Conservation (phyloP, 78 protist genomes). For the Cyanophora paradoxa region DNA sequence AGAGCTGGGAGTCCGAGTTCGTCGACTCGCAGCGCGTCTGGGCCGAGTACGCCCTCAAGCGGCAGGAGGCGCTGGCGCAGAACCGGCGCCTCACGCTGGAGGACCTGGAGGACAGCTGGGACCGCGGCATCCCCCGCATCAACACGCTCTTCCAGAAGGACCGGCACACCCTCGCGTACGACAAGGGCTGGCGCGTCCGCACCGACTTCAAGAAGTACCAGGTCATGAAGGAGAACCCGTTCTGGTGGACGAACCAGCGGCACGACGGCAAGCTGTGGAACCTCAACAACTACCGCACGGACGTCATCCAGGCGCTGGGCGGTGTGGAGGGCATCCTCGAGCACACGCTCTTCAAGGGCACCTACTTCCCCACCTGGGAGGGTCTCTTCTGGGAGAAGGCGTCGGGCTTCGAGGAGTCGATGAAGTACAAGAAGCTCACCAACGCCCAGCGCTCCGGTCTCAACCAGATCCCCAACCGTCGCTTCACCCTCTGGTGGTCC, state of each 20-base stretch:
- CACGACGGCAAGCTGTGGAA: constrained; percentile 99
- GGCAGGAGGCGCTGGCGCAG: constrained; percentile 92
- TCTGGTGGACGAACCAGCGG: constrained; percentile 98
- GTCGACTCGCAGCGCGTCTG: constrained; percentile 97
- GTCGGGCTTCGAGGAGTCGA: constrained; percentile 87
- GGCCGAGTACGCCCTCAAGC: constrained; percentile 95
- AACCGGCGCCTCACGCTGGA: constrained; percentile 95
- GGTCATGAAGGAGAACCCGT: constrained; percentile 80
- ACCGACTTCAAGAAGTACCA: constrained; percentile 95
- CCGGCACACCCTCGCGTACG: constrained; percentile 94
- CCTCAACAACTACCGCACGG: constrained; percentile 98
- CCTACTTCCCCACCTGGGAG: constrained; percentile 99
- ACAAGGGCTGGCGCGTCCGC: constrained; percentile 99
- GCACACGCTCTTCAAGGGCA: constrained; percentile 99
- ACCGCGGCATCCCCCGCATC: constrained; percentile 98
- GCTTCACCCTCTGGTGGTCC: constrained; percentile 99
- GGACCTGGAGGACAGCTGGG: constrained; percentile 98
- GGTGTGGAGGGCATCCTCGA: constrained; percentile 99
- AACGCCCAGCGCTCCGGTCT: constrained; percentile 99
- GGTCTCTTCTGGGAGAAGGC: constrained; percentile 99
- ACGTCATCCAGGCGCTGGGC: constrained; percentile 99
- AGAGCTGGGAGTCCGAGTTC: constrained; percentile 98
- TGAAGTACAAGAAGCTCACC: constrained; percentile 98
- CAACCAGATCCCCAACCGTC: constrained; percentile 99
- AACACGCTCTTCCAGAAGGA: constrained; percentile 96